Base-by-base conservation (phyloP, 495 filamentous ascomycete species). In the Podospora pseudopauciseta region DNA sequence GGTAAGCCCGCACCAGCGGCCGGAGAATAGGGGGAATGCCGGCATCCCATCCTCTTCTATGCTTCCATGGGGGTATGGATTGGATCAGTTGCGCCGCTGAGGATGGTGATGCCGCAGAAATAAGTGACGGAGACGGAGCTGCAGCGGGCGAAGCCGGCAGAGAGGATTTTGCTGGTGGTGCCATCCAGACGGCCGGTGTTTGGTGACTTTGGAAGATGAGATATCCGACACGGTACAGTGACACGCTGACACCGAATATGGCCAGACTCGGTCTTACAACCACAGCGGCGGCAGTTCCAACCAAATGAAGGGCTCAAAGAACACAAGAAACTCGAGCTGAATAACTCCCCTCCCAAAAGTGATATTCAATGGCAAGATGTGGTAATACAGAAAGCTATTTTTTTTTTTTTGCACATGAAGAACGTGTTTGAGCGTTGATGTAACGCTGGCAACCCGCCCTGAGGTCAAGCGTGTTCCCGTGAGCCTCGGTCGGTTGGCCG, bases 1-100 rank as follows among this genome's bases (percentile, higher is more conserved):
- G 79, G 77, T 92, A 96, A 61, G 92, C 92, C 64, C 87, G 87
- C 60, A 92, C 75, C 66, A 92, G 82, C 20, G 92, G 92, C 70
- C 79, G 78, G 23, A 86, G 73, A 32, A 80, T 7, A 11, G 81
- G 80, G 16, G 82, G 82, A 18, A 85, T 76, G 49, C 61, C 61
- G 7, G 70, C 68, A 53, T 82, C 77, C 72, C 79, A 77, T 65
- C 66, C 74, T 66, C 64, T 70, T 60, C 70, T 56, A 28, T 16
- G 55, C 6, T 44, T 66, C 18, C 39, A 27, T 5, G 44, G 56
- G 34, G 13, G 63, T 28, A 16, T 26, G 6, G 55, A 58, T 18
- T 19, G 55, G 18, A 58, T 26, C 55, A 58, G 55, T 58, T 58
- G 55, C 18, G 39, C 34, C 44, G 61, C 16, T 27, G 28, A 60